Percentiles rank a stretch among this genome's conserved stretches.
Evolutionary conservation across 108 stramenopile genomes (phyloP).

Genomic region (Skeletonema tropicum): DNA sequence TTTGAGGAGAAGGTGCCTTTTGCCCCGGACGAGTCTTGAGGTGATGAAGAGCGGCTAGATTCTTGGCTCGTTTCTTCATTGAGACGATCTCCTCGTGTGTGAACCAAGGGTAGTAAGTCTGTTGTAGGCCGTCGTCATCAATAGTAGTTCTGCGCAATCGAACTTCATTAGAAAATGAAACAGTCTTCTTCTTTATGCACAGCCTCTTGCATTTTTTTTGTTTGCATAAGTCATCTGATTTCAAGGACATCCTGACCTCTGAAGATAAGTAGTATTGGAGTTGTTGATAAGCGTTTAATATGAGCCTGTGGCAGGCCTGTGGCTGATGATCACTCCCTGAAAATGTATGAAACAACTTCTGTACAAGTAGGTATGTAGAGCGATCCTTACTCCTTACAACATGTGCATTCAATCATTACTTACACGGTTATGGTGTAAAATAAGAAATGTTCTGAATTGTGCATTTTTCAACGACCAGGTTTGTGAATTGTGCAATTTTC

Average conservation of each 20-base stretch:
- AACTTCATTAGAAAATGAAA: not conserved
- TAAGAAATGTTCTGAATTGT: no score
- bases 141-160: not conserved
- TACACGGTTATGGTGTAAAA: no score
- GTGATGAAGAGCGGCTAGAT: not conserved
- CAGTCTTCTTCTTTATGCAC: not conserved
- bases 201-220: not conserved
- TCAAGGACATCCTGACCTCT: not conserved
- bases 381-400: no score
- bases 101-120: not conserved
- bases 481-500: no score
- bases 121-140: not conserved
- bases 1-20: not conserved
- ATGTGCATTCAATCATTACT: no score
- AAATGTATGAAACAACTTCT: no score
- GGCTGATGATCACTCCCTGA: no score
- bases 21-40: not conserved
- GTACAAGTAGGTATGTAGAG: no score
- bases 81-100: not conserved
- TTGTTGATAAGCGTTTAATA: no score
- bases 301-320: no score
- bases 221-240: not conserved
- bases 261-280: no score
- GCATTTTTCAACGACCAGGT: no score
- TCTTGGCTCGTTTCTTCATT: not conserved